Evolutionary conservation across 495 filamentous ascomycete species (phyloP), one percentile per base, ranked within the genome.

Genomic region (Extremus antarcticus): DNA sequence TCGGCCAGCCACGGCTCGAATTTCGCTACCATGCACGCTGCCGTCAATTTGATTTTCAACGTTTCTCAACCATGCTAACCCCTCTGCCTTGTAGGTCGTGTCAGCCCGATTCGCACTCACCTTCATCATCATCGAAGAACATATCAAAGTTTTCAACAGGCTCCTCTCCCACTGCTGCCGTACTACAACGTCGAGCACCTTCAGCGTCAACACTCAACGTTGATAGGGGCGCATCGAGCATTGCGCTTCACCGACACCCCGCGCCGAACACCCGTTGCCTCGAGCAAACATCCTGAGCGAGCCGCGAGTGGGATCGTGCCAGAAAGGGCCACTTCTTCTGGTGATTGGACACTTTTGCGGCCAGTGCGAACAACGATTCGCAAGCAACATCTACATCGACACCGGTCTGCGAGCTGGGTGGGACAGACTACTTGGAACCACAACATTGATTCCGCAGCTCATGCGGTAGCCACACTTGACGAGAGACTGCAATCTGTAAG

Each of bases 1-100:
- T 45, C 41, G 41, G 41, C 41, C 41, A 45, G 41, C 15, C 41
- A 45, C 41, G 41, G 41, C 41, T 45, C 19, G 41, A 45, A 45
- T 17, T 45, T 45, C 41, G 41, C 41, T 45, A 21, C n/a, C 29
- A 35, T 45, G 41, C 41, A 45, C 16, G 7, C 41, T 45, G 41
- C 41, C 41, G 41, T 17, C 7, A 7, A 45, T 45, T 45, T 17
- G 41, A 17, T 45, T 45, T 45, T 21, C 41, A 45, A 17, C 19
- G 7, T 17, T 21, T 45, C 41, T 7, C 3, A 17, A n/a, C 41
- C 41, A 17, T 45, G 41, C 41, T 45, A 45, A 45, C 13, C n/a
- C 41, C 19, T 45, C 17, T 45, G 16, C 15, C 19, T n/a, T 45
- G 4, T 21, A 45, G 41, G 19, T 45, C 41, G 16, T 45, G 41